Conservation (phyloP, 2,329 filamentous ascomycete genomes). For the Aspergillus sp. region DNA sequence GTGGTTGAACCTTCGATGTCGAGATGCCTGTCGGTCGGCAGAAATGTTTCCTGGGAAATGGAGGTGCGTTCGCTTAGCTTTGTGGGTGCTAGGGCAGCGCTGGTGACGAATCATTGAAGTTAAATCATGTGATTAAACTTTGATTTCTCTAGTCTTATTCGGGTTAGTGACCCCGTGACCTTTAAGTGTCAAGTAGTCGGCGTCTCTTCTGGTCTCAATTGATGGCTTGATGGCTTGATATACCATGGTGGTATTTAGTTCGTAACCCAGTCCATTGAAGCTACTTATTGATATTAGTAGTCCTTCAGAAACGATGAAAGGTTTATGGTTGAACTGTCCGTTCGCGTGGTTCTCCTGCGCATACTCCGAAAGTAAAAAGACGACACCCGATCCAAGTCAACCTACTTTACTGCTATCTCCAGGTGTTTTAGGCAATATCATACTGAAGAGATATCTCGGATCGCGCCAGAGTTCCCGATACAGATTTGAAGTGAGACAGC, state of each 20-base stretch:
- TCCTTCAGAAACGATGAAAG: too few relatives aligned
- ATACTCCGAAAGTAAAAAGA: too few relatives aligned
- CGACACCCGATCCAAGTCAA: too few relatives aligned
- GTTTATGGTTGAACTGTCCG: too few relatives aligned
- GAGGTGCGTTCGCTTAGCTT: constrained; percentile 50
- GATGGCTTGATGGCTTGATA: not conserved
- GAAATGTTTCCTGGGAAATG: constrained; percentile 45
- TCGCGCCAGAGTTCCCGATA: not conserved
- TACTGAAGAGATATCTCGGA: not conserved
- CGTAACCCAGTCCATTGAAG: too few relatives aligned
- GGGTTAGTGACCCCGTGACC: constrained; percentile 4
- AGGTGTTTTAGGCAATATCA: not conserved
- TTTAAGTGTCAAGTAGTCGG: not conserved
- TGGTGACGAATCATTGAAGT: constrained; percentile 26
- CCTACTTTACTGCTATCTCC: not conserved
- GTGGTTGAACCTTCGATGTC: constrained; percentile 43
- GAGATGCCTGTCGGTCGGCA: constrained; percentile 42
- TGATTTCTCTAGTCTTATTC: constrained; percentile 10
- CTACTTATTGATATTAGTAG: too few relatives aligned
- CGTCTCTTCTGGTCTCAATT: not conserved
- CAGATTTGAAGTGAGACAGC: not conserved
- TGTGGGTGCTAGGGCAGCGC: constrained; percentile 47
- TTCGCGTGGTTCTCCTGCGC: too few relatives aligned
- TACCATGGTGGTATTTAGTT: not conserved
- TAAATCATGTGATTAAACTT: constrained; percentile 30